Conservation (phyloP, 345 rosid species). For the Moricandia moricandioides region DNA sequence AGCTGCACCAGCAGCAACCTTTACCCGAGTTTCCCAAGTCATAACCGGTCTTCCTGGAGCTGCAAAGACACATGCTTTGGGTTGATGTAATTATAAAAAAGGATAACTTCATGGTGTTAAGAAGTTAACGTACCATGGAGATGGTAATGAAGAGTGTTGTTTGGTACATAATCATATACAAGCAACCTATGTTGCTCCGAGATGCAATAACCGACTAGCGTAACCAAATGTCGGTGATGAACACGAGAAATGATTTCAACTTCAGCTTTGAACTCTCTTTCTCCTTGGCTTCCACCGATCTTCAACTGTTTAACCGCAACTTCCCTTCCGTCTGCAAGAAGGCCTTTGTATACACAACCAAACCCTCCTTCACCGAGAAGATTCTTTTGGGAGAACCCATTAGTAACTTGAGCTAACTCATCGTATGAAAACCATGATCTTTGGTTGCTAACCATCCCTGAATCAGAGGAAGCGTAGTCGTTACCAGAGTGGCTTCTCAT, state of each 20-base stretch:
- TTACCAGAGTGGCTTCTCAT: constrained; percentile 52
- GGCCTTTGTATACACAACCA: constrained; percentile 95
- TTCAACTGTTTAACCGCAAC: constrained; percentile 95
- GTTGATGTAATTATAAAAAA: neutral
- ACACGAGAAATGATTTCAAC: constrained; percentile 94
- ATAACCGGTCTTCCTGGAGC: constrained; percentile 70
- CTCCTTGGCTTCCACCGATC: constrained; percentile 96
- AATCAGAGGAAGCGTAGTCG: constrained; percentile 62
- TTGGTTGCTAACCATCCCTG: constrained; percentile 68
- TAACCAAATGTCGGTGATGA: constrained; percentile 98
- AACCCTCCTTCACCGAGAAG: constrained; percentile 98
- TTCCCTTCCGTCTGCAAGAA: constrained; percentile 73
- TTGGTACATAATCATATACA: constrained; percentile 82
- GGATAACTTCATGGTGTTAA: neutral
- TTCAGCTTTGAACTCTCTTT: constrained; percentile 94
- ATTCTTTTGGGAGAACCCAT: constrained; percentile 67
- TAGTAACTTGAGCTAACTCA: constrained; percentile 70
- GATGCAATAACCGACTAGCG: constrained; percentile 92
- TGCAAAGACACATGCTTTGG: constrained; percentile 35
- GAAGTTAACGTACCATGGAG: constrained; percentile 61
- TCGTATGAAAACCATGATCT: constrained; percentile 87
- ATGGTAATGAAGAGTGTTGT: constrained; percentile 86
- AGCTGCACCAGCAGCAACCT: constrained; percentile 95
- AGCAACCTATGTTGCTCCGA: constrained; percentile 82
- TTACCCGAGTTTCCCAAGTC: constrained; percentile 84